Percentiles rank a stretch among this genome's conserved stretches.
phyloP scores from a whole-genome alignment of 2,329 filamentous ascomycete species.

The Parastagonospora nodorum region DNA sequence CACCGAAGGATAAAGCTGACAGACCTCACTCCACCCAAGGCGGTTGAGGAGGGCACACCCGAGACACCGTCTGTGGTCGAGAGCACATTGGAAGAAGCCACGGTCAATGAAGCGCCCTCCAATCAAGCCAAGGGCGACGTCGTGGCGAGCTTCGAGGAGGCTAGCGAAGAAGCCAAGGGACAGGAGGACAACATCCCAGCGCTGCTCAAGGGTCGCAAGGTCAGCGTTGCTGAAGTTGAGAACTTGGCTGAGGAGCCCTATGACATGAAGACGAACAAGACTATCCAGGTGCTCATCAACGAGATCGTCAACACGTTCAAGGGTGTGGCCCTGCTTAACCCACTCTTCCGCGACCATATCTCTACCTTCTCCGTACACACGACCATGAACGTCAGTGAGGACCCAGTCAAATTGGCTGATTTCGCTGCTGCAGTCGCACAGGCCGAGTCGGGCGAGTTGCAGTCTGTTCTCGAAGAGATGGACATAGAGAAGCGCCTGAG shows the following conservation, averaged over 20 bases:
- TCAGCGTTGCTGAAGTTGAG: slow-evolving; percentile 94
- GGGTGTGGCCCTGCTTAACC: slow-evolving; percentile 91
- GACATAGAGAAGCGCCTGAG: slow-evolving; percentile 91
- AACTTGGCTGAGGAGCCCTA: slow-evolving; percentile 88
- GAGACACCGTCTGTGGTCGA: slow-evolving; percentile 38
- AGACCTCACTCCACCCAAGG: slow-evolving; percentile 72
- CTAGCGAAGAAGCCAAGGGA: slow-evolving; percentile 61
- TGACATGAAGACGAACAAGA: slow-evolving; percentile 85
- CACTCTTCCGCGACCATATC: slow-evolving; percentile 94
- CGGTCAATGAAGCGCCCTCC: slow-evolving; percentile 56
- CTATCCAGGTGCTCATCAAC: slow-evolving; percentile 89
- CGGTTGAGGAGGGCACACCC: slow-evolving; percentile 31
- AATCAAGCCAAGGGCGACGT: slow-evolving; percentile 73
- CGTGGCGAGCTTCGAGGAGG: slow-evolving; percentile 95
- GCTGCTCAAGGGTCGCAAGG: slow-evolving; percentile 87
- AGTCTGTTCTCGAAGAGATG: slow-evolving; percentile 85
- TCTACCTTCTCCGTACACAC: slow-evolving; percentile 83
- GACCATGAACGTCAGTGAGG: slow-evolving; percentile 90
- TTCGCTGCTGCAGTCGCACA: slow-evolving; percentile 94
- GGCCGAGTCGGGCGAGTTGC: slow-evolving; percentile 85
- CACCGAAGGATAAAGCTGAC: slow-evolving; percentile 93
- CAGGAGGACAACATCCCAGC: slow-evolving; percentile 79
- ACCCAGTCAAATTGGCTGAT: slow-evolving; percentile 92
- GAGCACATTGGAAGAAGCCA: slow-evolving; percentile 49
- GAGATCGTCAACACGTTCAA: slow-evolving; percentile 99